Evolutionary conservation across 1,284 basidiomycete genomes (phyloP), one percentile per base, ranked within the genome.

Genomic region (Hypsizygus ulmarius): DNA sequence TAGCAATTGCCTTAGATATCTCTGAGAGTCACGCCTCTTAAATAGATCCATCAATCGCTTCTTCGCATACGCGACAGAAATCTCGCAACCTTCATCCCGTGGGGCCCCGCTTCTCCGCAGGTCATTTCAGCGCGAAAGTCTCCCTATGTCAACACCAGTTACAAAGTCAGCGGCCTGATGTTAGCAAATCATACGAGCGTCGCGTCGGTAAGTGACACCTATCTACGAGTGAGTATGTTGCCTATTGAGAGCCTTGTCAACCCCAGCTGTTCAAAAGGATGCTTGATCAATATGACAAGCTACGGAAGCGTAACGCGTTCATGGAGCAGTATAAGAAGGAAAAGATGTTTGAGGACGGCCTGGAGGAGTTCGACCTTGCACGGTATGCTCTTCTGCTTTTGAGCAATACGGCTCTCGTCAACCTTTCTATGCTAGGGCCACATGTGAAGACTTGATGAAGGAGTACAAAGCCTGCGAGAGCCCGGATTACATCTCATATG

Each of bases 131-230:
- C 95, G 1, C 88, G 93, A 55, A 86, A 82, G 63, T 96, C 90
- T 43, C 95, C 93, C 8, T 97, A 94, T 64, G 77, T 97, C 48
- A 79, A 84, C n/a, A 86, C 90, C 40, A 91, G 87, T 60, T 93
- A 96, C 66, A 84, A 93, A 16, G 96, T 97, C 49, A 97, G 91
- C 65, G 97, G 97, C 0, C 78, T 99, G 51, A 99, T 99, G 97
- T 81, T 99, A 45, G 97, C 96, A 11, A 99, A 99, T 62, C 96
- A 99, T 65, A 99, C 97, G 5, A 95, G 93, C 58, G 94, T 99
- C 53, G 93, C 91, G 27, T 93, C 91, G 32, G 93, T 95, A 7
- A 25, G 21, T 25, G 7, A 3, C 21, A 57, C 49, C 90, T 77
- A 2, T 7, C 10, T 15, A 27, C 27, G 40, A 50, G 19, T 11